Evolutionary conservation across 148 eudicot genomes (phyloP).

Genomic region (Nyssa sinensis): DNA sequence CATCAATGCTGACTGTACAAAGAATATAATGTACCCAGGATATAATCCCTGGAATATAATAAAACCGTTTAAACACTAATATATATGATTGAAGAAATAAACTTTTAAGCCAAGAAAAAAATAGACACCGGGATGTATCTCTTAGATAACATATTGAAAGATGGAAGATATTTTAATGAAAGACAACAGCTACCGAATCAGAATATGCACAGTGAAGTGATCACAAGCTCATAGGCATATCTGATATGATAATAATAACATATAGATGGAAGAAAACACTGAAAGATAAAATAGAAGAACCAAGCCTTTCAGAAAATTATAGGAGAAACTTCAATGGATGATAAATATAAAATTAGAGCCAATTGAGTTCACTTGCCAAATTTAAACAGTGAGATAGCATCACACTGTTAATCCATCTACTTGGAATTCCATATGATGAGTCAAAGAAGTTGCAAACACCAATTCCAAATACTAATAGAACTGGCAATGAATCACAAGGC

Average conservation of each 20-base stretch:
- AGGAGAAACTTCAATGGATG: neutral
- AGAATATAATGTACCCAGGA: conserved; percentile 96
- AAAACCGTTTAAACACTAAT: conserved; percentile 7
- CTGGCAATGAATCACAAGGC: neutral
- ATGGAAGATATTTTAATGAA: neutral
- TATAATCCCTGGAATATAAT: conserved; percentile 69
- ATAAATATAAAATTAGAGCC: no score
- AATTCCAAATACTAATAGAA: neutral
- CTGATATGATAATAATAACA: neutral
- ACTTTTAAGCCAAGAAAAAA: neutral
- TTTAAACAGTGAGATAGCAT: neutral
- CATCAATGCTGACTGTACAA: conserved; percentile 93
- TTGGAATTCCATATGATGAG: neutral
- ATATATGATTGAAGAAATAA: neutral
- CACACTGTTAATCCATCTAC: neutral
- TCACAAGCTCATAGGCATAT: neutral
- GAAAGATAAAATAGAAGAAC: neutral
- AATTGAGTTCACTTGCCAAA: no score
- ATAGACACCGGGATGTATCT: neutral
- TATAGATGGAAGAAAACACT: neutral
- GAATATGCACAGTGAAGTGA: neutral
- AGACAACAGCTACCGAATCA: neutral
- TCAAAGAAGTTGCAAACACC: neutral
- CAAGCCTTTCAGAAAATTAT: neutral
- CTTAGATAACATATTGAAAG: conserved; percentile 1